Conservation (phyloP, 768 basidiomycete species). For the Russula vinacea region DNA sequence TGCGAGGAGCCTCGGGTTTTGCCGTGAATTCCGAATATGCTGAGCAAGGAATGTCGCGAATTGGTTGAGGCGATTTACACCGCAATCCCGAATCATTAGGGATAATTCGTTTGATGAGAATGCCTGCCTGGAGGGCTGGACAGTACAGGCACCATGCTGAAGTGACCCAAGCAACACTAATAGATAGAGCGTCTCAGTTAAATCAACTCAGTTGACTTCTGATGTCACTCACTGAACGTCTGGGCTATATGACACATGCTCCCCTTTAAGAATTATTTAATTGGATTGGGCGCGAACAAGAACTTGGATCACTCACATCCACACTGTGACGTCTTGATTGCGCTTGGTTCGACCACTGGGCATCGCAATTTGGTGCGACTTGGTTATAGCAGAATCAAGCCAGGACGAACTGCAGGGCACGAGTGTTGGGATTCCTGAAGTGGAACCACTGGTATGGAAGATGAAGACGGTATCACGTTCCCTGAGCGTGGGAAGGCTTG, state of each 20-base stretch:
- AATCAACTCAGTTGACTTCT: constrained; percentile 31
- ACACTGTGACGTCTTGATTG: constrained; percentile 66
- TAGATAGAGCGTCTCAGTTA: constrained; percentile 29
- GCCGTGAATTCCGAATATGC: constrained; percentile 59
- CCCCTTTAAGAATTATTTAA: constrained; percentile 53
- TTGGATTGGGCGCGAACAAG: constrained; percentile 34
- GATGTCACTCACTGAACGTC: constrained; percentile 57
- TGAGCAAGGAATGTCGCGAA: constrained; percentile 66
- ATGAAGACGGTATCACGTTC: constrained; percentile 54
- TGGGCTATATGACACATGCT: constrained; percentile 84
- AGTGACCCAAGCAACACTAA: constrained; percentile 68
- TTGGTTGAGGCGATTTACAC: constrained; percentile 72
- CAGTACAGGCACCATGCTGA: constrained; percentile 68
- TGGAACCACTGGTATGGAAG: constrained; percentile 80
- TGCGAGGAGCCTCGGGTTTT: constrained; percentile 57
- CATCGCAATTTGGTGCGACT: constrained; percentile 51
- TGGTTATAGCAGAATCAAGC: constrained; percentile 59
- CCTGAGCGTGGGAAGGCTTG: constrained; percentile 40
- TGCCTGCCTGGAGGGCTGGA: constrained; percentile 63
- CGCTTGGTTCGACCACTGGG: constrained; percentile 43
- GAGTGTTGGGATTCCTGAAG: constrained; percentile 79
- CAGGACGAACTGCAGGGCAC: constrained; percentile 68
- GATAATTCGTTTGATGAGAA: constrained; percentile 68
- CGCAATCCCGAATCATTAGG: constrained; percentile 65
- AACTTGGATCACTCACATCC: constrained; percentile 54